Conservation (phyloP, 148 eudicot species). For the Limonium bicolor region DNA sequence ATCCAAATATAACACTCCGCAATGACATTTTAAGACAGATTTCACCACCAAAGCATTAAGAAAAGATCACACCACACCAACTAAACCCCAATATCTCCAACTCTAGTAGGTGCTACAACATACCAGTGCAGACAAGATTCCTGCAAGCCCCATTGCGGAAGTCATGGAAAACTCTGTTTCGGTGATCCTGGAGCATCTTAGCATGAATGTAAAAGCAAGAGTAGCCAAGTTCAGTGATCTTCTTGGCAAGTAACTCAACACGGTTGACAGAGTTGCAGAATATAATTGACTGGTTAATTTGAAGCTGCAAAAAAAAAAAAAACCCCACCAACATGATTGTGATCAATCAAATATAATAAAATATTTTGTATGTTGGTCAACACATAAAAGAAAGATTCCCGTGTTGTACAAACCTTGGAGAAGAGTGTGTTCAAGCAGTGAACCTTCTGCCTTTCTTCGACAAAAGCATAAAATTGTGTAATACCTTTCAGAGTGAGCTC, state of each 20-base stretch:
- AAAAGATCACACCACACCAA: too few relatives aligned
- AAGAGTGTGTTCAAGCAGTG: constrained; percentile 20
- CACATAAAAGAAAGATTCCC: not conserved
- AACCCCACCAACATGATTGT: not conserved
- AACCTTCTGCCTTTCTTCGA: constrained; percentile 63
- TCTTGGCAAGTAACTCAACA: constrained; percentile 77
- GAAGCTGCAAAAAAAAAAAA: constrained; percentile 47
- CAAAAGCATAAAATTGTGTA: constrained; percentile 59
- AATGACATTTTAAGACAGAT: too few relatives aligned
- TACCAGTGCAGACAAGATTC: constrained; percentile 96
- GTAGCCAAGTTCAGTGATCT: constrained; percentile 89
- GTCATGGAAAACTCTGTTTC: constrained; percentile 89
- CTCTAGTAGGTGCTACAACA: too few relatives aligned
- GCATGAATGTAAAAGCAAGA: constrained; percentile 96
- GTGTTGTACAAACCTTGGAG: constrained; percentile 3
- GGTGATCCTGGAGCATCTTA: constrained; percentile 90
- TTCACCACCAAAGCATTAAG: too few relatives aligned
- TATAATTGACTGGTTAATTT: constrained; percentile 87
- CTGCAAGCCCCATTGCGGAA: constrained; percentile 94
- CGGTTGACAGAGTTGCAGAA: constrained; percentile 94
- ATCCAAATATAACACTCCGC: too few relatives aligned
- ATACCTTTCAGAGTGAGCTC: constrained; percentile 67
- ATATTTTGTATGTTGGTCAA: not conserved
- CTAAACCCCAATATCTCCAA: too few relatives aligned
- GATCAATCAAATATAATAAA: not conserved